Base-by-base conservation (phyloP, 2,329 filamentous ascomycete species). In the Didymella keratinophila region DNA sequence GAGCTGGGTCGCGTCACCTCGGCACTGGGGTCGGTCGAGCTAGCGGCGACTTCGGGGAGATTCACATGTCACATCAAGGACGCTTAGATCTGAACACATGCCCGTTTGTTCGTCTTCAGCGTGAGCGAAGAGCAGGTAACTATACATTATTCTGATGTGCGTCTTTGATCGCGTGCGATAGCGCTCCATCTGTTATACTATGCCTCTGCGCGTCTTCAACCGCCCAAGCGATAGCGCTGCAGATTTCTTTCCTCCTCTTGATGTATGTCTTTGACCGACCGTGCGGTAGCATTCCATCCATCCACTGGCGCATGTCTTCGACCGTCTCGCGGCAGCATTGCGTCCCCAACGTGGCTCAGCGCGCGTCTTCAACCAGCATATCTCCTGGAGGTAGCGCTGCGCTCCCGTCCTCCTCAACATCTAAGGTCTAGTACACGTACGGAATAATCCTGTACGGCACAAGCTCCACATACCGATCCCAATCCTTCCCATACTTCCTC, bases 401-500 rank as follows among this genome's bases (percentile, higher is more conserved):
- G 67, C 61, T 63, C 5, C 51, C 2, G n/a, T 39, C 37, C 18
- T 39, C 34, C 47, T n/a, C 37, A 25, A 28, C 21, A 37, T 9
- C 39, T 7, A 7, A 25, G 21, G 47, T 39, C 52, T 75, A 97
- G 79, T 97, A 97, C 18, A 97, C 81, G 34, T 90, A 90, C 6
- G 94, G 94, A 39, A 97, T 79, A 67, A 98, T 96, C 72, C 89
- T 86, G 77, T 86, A 97, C 60, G 84, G 87, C 43, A 97, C 94
- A 73, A 88, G 84, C 78, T 88, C 87, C 78, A 90, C 93, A 79
- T 97, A 98, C 78, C 87, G 86, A 63, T 93, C 87, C 93, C 94
- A 98, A 73, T 97, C 93, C 67, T 88, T 88, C 25, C 93, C 93
- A 72, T 98, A 98, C 83, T 98, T 98, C 73, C 86, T 86, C 63